Base-by-base conservation (phyloP, 2,329 filamentous ascomycete species). In the Colletotrichum agaves region DNA sequence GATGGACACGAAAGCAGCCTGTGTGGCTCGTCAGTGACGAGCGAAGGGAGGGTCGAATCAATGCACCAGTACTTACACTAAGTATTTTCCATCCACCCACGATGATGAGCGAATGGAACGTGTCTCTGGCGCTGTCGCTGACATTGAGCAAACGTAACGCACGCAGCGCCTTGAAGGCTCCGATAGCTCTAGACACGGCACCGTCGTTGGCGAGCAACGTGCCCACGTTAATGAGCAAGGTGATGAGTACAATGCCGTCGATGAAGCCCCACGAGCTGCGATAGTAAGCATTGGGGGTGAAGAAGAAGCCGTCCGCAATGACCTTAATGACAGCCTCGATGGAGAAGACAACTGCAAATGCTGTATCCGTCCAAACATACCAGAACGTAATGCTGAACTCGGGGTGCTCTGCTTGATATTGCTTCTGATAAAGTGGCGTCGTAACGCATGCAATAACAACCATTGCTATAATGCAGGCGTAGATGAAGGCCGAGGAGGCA, bases 251-350 rank as follows among this genome's bases (percentile, higher is more conserved):
- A 49, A 98, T 80, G 0, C 91, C 93, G 75, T 99, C 96, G 71
- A 99, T 98, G 69, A 97, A 90, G 6, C 96, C 97, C 96, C 96
- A 99, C 0, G 94, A 95, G 75, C 95, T 95, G 73, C 96, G 90
- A 77, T 98, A 93, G 76, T 97, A 99, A 3, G 97, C 97, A 79
- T 99, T 98, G 0, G 96, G 96, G 0, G 96, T 98, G 88, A 93
- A 98, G 77, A 98, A 92, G 73, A 97, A 92, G 7, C 96, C 96
- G 80, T 99, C 96, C 0, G 96, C 96, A 73, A 99, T 89, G 62
- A 97, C 90, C 78, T 99, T 99, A 81, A 99, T 94, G 5, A 90
- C 75, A 0, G 94, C 93, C 78, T 99, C 96, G 6, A 93, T 76
- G 0, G 91, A 92, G 80, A 99, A 99, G 13, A 99, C 80, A 2